phyloP scores from a whole-genome alignment of 768 basidiomycete species.

The Amanita muscaria region DNA sequence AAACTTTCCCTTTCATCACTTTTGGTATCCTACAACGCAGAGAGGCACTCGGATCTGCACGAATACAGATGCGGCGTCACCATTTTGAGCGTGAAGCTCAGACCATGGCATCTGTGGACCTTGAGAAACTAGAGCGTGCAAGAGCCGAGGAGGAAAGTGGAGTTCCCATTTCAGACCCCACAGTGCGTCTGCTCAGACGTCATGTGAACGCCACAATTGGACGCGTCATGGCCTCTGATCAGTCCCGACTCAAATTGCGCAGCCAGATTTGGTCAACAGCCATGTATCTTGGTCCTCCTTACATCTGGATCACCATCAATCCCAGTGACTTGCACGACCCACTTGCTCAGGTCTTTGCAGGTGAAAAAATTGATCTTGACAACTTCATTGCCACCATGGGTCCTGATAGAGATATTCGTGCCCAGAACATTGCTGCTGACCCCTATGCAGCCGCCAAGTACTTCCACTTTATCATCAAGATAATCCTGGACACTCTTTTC shows the following conservation, averaged over 20 bases:
- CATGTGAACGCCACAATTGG: conserved; percentile 9
- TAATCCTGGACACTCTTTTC: background rate
- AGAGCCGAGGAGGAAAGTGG: conserved; percentile 16
- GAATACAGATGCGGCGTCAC: no score
- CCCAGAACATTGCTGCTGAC: background rate
- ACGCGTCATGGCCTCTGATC: conserved; percentile 13
- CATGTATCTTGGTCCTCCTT: background rate
- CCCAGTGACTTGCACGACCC: conserved; percentile 4
- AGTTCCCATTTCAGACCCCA: background rate
- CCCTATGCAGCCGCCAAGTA: background rate
- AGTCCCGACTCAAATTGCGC: background rate
- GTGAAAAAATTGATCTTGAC: conserved; percentile 1
- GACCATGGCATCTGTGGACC: no score
- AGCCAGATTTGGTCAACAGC: conserved; percentile 3
- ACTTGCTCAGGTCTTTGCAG: conserved; percentile 1
- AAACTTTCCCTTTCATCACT: conserved; percentile 21
- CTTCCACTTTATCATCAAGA: conserved; percentile 3
- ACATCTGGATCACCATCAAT: conserved; percentile 3
- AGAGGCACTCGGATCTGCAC: conserved; percentile 14
- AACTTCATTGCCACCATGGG: background rate
- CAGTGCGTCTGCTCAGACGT: background rate
- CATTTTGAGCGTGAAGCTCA: no score
- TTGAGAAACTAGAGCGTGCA: conserved; percentile 18
- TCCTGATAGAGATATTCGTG: background rate
- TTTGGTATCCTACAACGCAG: conserved; percentile 21